Evolutionary conservation across 768 basidiomycete genomes (phyloP), one percentile per base, ranked within the genome.

Genomic region (Mycena sanguinolenta): DNA sequence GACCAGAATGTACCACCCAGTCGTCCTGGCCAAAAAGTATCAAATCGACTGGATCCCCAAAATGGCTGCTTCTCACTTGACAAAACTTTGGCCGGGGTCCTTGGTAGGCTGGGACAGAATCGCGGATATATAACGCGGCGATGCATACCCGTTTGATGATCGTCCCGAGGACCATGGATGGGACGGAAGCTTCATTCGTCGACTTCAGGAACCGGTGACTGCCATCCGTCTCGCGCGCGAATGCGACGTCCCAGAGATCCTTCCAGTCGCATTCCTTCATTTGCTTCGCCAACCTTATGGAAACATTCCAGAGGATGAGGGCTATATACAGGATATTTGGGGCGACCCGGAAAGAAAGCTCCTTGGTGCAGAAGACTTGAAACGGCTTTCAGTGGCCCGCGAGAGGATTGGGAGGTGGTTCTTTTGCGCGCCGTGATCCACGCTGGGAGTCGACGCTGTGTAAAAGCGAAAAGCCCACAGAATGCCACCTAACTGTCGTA

Each of bases 31-130:
- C 10, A 67, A 53, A 42, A 67, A 67, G 39, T 67, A 67, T n/a
- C 66, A 67, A 30, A 59, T 67, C 59, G 59, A 67, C 36, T 67
- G 66, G 66, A 67, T 67, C 27, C 42, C n/a, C 17, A 27, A 55
- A 25, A 42, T 54, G 59, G 59, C 36, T 7, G 58, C 65, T 42
- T 42, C 52, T 55, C 66, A 57, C 59, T 36, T 67, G 16, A 28
- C 16, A 36, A 61, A 49, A 42, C 50, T 32, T 30, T 67, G 59
- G 66, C 59, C 58, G 2, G 34, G 21, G 4, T 42, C 52, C 3
- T 2, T 67, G 7, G 53, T 27, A 9, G 59, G 66, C 23, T 67
- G 66, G 66, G 52, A 46, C 34, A 28, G 14, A 7, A 27, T n/a
- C n/a, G 44, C 6, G 38, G 44, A 19, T 58, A 62, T 13, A 53